Evolutionary conservation across 129 eudicot species (phyloP), one percentile per base, ranked within the genome.

Genomic region (Flaveria sonorensis): DNA sequence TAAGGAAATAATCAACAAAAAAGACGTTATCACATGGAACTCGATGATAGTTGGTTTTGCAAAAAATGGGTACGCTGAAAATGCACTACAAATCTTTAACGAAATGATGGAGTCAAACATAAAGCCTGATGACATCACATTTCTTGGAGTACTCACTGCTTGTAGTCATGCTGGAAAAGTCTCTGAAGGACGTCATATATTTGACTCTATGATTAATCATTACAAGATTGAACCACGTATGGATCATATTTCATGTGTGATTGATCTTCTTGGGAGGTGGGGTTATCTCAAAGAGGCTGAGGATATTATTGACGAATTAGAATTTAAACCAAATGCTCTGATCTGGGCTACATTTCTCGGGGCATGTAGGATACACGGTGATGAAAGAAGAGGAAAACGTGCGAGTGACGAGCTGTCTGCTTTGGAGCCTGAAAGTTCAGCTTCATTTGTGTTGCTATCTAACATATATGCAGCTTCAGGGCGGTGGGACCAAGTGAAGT

Each of bases 241-340:
- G 23, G 97, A 94, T 82, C 98, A 94, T 55, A 83, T 85, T 84
- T 93, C 97, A n/a, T 94, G 97, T 75, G 86, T 94, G 98, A 73
- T 94, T 52, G 98, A 94, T 85, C 90, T 94, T 65, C 83, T 87
- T 72, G 98, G 97, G 36, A 85, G 98, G 60, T 91, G 93, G 90
- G 98, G 98, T 36, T 84, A 84, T 82, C 90, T 94, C 23, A 81
- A 81, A 43, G 97, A 94, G 77, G 97, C 97, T 0, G 97, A 89
- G 73, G 82, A 80, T 9, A 84, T 94, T 18, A 89, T 94, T 32
- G 82, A 84, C 16, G 64, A 74, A 19, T 57, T 94, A 32, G 82
- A 80, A 12, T 79, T 87, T 45, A 84, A 84, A 83, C 92, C 91
- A 19, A 92, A 89, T 76, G 85, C 93, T 30, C 87, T 82, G 89